phyloP scores from a whole-genome alignment of 2,329 filamentous ascomycete genomes.

The Sclerotinia borealis region DNA sequence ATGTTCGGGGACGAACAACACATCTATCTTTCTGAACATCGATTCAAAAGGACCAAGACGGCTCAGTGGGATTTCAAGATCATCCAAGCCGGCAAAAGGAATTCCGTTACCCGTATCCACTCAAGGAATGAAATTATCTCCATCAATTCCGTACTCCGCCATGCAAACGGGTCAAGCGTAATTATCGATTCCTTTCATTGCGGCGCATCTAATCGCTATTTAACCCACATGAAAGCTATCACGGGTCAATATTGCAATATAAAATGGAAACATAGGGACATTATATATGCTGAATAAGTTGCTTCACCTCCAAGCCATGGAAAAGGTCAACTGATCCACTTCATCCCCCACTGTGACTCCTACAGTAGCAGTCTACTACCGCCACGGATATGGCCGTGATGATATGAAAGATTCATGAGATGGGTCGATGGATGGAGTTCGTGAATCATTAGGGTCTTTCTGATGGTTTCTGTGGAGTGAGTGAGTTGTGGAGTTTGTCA shows the following conservation, averaged over 20 bases:
- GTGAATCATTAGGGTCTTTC: not conserved
- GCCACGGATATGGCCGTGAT: not conserved
- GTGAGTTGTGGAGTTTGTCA: not conserved
- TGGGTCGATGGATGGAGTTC: not conserved
- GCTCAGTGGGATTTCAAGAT: not conserved
- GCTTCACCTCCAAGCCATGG: not conserved
- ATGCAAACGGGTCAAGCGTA: not conserved
- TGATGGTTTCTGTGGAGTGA: not conserved
- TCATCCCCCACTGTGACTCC: conserved; percentile 7
- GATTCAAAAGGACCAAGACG: not conserved
- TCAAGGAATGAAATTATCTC: not conserved
- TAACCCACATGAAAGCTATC: not conserved
- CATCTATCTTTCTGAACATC: not conserved
- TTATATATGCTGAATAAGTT: not conserved
- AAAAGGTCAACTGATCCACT: not conserved
- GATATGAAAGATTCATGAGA: not conserved
- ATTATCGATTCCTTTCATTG: not conserved
- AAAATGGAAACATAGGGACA: not conserved
- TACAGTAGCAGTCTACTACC: not conserved
- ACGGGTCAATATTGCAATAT: not conserved
- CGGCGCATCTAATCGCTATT: not conserved
- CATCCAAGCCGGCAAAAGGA: not conserved
- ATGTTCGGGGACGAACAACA: not conserved
- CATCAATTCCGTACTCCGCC: not conserved
- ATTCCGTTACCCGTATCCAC: not conserved